These are phyloP conservation scores for Euptelea pleiosperma DNA, from an alignment of 164 flowering plant genomes.

Conservation along the genomic window DNA sequence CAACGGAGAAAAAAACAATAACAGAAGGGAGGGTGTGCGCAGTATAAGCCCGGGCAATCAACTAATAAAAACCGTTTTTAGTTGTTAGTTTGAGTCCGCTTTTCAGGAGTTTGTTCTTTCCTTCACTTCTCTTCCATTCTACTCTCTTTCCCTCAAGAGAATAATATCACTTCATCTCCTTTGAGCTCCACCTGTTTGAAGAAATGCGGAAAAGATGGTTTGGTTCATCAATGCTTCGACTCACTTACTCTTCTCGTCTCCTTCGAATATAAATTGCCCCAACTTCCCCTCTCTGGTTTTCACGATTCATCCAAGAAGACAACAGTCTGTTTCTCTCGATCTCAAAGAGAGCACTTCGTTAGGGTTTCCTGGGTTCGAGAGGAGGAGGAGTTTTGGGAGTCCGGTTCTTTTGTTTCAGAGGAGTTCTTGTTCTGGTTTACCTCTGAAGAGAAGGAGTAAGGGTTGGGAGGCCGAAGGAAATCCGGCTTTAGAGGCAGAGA, in stretches of 20 bases:
- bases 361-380: too few relatives aligned
- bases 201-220: slow-evolving; percentile 14
- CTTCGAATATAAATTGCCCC: slow-evolving; percentile 1
- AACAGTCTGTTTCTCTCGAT: too few relatives aligned
- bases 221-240: slow-evolving; percentile 9
- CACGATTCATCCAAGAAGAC: slow-evolving; percentile 5
- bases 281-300: slow-evolving; percentile 4
- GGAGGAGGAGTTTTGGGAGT: background rate
- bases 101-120: background rate
- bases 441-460: slow-evolving; percentile 26
- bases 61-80: background rate
- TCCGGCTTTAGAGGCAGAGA: slow-evolving; percentile 53
- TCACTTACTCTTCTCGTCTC: slow-evolving; percentile 1
- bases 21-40: too few relatives aligned
- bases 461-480: slow-evolving; percentile 33
- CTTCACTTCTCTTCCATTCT: background rate
- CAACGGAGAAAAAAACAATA: too few relatives aligned
- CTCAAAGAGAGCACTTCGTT: too few relatives aligned
- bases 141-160: background rate
- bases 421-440: background rate
- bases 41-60: too few relatives aligned
- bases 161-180: background rate
- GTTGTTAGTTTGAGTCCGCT: background rate
- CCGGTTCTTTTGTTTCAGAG: background rate
- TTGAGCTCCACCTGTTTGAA: slow-evolving; percentile 1